Evolutionary conservation across 78 protist genomes (phyloP), one percentile per base, ranked within the genome.

Genomic region (Creolimax fragrantissima): DNA sequence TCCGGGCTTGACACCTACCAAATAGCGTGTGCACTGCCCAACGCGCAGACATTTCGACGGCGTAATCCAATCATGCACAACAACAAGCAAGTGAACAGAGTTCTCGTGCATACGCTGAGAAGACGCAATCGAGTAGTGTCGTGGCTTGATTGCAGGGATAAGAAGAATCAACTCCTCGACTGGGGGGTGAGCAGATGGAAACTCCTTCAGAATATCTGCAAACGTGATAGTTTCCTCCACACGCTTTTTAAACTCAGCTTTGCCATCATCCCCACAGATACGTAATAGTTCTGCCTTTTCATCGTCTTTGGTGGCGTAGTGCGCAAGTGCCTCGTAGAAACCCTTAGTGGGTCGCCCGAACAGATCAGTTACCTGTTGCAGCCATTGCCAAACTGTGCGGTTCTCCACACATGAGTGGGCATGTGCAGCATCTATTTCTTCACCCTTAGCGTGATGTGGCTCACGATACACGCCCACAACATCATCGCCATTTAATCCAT

Each of bases 81-180:
- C 97, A 74, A 95, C 88, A 24, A 93, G 67, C 32, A 95, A 93
- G 43, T 95, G 93, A 42, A 95, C 81, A 32, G 41, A 44, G 58
- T 81, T 36, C 36, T 93, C 93, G 91, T 89, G 93, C 94, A 90
- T 90, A 32, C n/a, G 4, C 89, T 67, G 43, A 42, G 92, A 17
- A 17, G 95, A 92, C 37, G 97, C 96, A 41, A 96, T 94, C 35
- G 97, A 96, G 91, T 96, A 96, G 89, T 90, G 94, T 43, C 97
- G 92, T 2, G 95, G 95, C 89, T 94, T 94, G 92, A 92, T 94
- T 37, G 45, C 41, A 24, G 95, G 95, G 39, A 96, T 84, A 35
- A 93, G 43, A 35, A 32, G 3, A 45, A 94, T 3, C n/a, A 96
- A 93, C 17, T 43, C 41, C 39, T 45, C 91, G 39, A 96, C 90